Conservation (phyloP, 371 early-diverging fungal genomes). For the Dinochytrium kinnereticum region DNA sequence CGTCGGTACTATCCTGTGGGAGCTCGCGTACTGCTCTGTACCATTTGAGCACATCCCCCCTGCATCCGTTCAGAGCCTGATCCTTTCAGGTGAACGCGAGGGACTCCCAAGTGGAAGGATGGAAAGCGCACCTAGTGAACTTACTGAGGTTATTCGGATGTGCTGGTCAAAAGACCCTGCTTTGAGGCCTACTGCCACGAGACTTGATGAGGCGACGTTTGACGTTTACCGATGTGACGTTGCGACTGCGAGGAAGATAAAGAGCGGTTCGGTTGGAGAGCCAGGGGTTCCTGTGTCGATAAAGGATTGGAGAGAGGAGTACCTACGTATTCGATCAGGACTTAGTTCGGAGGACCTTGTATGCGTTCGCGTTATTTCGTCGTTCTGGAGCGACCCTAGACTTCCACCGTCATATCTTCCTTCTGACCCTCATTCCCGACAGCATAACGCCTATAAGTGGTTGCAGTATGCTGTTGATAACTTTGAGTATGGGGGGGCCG, state of each 20-base stretch:
- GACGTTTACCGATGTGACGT: slow-evolving; percentile 10
- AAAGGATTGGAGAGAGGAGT: slow-evolving; percentile 5
- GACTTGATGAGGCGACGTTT: background rate
- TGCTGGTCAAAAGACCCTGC: background rate
- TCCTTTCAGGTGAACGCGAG: slow-evolving; percentile 1
- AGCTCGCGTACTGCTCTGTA: slow-evolving; percentile 7
- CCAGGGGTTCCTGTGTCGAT: background rate
- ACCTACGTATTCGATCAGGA: slow-evolving; percentile 14
- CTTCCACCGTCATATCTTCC: background rate
- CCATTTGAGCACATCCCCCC: slow-evolving; percentile 7
- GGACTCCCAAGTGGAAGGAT: background rate
- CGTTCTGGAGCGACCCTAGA: background rate
- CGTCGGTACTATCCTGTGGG: slow-evolving; percentile 18
- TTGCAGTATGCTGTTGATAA: slow-evolving; percentile 5
- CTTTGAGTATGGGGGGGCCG: slow-evolving; percentile 13
- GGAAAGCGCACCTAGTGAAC: background rate
- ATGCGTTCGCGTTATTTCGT: slow-evolving; percentile 5
- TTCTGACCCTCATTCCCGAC: background rate
- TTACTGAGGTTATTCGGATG: slow-evolving; percentile 2
- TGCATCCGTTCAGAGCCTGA: background rate
- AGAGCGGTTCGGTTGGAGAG: background rate
- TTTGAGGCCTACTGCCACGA: background rate
- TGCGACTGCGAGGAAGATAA: background rate
- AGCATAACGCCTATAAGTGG: background rate
- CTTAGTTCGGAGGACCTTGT: slow-evolving; percentile 14